These are phyloP conservation scores for Smallanthus sonchifolius DNA, from an alignment of 129 eudicot genomes.

Conservation along the genomic window DNA sequence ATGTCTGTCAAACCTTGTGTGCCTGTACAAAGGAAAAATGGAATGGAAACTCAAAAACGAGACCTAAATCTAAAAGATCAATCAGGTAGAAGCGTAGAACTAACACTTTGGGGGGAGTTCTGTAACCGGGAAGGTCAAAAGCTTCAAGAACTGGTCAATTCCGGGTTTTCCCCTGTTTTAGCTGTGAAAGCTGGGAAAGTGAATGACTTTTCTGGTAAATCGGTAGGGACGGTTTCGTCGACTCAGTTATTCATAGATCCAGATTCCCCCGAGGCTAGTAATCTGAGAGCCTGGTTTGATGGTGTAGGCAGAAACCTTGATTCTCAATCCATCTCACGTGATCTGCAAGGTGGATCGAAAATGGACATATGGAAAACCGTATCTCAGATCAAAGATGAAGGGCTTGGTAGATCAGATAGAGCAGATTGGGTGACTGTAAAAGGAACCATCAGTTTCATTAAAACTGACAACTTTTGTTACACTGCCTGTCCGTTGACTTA, in stretches of 20 bases:
- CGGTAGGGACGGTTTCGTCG: slow-evolving; percentile 78
- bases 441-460: slow-evolving; percentile 60
- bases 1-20: slow-evolving; percentile 74
- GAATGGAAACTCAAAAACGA: slow-evolving; percentile 97
- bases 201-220: slow-evolving; percentile 82
- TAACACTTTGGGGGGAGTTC: slow-evolving; percentile 96
- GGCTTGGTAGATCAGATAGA: slow-evolving; percentile 84
- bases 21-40: slow-evolving; percentile 78
- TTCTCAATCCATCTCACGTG: slow-evolving; percentile 81
- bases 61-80: slow-evolving; percentile 73
- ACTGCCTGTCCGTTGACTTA: slow-evolving; percentile 83
- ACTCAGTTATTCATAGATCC: slow-evolving; percentile 89
- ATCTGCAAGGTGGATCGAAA: slow-evolving; percentile 58
- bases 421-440: slow-evolving; percentile 92
- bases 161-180: slow-evolving; percentile 66
- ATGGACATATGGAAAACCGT: slow-evolving; percentile 65
- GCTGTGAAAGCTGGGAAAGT: slow-evolving; percentile 94
- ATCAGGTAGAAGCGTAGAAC: slow-evolving; percentile 69
- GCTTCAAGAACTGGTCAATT: slow-evolving; percentile 61
- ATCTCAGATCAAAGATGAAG: slow-evolving; percentile 83
- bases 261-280: slow-evolving; percentile 61
- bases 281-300: slow-evolving; percentile 62
- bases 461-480: slow-evolving; percentile 78
- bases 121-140: slow-evolving; percentile 91
- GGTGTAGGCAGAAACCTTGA: slow-evolving; percentile 52